Percentiles rank a stretch among this genome's conserved stretches.
Evolutionary conservation across 1,284 basidiomycete genomes (phyloP).

Genomic region (Marasmius sp.): DNA sequence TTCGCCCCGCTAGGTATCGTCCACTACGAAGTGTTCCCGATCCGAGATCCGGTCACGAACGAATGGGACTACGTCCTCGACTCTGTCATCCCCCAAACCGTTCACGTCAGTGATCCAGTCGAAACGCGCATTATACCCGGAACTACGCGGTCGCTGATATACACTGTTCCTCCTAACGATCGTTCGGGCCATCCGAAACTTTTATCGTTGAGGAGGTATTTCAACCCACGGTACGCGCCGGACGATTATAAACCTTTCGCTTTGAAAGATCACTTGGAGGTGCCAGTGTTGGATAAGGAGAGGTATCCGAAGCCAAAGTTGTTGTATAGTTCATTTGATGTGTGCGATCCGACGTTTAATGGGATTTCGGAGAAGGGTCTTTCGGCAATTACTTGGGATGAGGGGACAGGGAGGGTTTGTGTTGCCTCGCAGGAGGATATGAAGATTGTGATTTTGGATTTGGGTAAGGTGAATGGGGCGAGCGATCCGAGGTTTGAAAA

Average conservation of each 20-base stretch:
- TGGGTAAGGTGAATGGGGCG: not conserved
- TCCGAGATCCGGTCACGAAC: not conserved
- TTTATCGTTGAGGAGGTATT: constrained; percentile 36
- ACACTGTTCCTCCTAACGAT: constrained; percentile 35
- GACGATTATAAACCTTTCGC: constrained; percentile 4
- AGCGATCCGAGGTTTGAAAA: not conserved
- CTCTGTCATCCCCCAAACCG: constrained; percentile 27
- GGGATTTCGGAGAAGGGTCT: constrained; percentile 28
- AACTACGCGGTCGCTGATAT: constrained; percentile 48
- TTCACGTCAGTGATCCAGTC: constrained; percentile 26
- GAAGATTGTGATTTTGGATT: constrained; percentile 34
- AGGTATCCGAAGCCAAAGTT: constrained; percentile 6
- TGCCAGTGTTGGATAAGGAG: constrained; percentile 13
- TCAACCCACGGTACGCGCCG: constrained; percentile 26
- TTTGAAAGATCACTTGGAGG: not conserved
- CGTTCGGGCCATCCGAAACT: constrained; percentile 31
- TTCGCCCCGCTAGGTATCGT: constrained; percentile 17
- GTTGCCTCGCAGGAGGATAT: constrained; percentile 31
- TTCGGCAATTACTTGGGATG: constrained; percentile 44
- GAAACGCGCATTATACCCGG: constrained; percentile 45
- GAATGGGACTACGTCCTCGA: constrained; percentile 29
- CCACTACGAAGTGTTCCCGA: constrained; percentile 4
- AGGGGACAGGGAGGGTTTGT: constrained; percentile 42
- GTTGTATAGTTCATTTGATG: not conserved
- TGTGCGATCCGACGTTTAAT: constrained; percentile 1